Percentiles rank a stretch among this genome's conserved stretches.
phyloP scores from a whole-genome alignment of 2,329 filamentous ascomycete genomes.

The Neodidymelliopsis sp. region DNA sequence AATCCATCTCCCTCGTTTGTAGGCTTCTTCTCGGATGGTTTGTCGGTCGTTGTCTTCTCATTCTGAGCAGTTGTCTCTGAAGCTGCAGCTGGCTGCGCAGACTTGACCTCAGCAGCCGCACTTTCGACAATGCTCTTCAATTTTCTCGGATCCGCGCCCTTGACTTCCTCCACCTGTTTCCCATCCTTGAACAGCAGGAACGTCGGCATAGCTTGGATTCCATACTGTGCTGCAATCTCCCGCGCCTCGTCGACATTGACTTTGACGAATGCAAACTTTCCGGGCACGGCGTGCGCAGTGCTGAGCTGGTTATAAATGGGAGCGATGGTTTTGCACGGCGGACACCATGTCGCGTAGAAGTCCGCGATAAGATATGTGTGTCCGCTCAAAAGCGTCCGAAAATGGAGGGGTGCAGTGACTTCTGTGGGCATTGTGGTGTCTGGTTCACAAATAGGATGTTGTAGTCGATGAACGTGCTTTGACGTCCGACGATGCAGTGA shows the following conservation, averaged over 20 bases:
- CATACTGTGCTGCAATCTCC: slow-evolving; percentile 57
- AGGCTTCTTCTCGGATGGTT: slow-evolving; percentile 35
- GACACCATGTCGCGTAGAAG: slow-evolving; percentile 65
- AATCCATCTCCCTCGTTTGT: slow-evolving; percentile 44
- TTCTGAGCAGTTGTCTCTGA: slow-evolving; percentile 17
- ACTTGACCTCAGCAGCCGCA: slow-evolving; percentile 15
- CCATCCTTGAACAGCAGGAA: slow-evolving; percentile 46
- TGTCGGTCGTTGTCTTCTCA: slow-evolving; percentile 9
- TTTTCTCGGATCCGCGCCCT: slow-evolving; percentile 37
- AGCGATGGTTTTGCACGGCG: slow-evolving; percentile 63
- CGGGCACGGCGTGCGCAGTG: slow-evolving; percentile 54
- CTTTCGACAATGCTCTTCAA: slow-evolving; percentile 38
- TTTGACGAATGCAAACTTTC: slow-evolving; percentile 60
- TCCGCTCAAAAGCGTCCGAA: slow-evolving; percentile 44
- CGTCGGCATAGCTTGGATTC: slow-evolving; percentile 56
- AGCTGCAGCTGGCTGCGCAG: slow-evolving; percentile 6
- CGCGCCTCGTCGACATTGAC: slow-evolving; percentile 63
- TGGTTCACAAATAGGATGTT: neutral
- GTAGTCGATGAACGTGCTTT: no score
- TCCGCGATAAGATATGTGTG: slow-evolving; percentile 57
- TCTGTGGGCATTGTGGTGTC: slow-evolving; percentile 36
- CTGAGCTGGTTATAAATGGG: slow-evolving; percentile 62
- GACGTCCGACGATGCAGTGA: no score
- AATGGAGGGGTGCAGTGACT: slow-evolving; percentile 43
- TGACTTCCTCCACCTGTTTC: slow-evolving; percentile 39